These are phyloP conservation scores for Penicillium corylophilum DNA, from an alignment of 2,329 filamentous ascomycete species.

Conservation along the genomic window DNA sequence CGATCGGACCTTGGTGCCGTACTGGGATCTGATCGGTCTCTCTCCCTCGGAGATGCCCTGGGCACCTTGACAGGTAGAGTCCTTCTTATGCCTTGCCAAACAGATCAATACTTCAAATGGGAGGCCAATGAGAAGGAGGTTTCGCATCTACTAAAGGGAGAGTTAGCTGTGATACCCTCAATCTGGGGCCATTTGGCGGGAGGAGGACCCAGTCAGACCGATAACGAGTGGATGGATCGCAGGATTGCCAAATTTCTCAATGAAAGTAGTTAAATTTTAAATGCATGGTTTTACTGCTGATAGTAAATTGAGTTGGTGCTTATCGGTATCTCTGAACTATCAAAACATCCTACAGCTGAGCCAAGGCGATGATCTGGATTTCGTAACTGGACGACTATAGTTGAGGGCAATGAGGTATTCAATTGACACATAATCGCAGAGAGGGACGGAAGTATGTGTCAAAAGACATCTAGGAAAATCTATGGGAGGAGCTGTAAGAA, in stretches of 20 bases:
- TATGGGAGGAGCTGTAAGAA: too few species aligned
- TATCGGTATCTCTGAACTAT: neutral
- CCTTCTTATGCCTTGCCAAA: slow-evolving; percentile 38
- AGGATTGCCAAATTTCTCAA: slow-evolving; percentile 24
- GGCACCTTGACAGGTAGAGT: slow-evolving; percentile 25
- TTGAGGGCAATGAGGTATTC: too few species aligned
- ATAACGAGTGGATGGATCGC: slow-evolving; percentile 30
- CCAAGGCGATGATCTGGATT: too few species aligned
- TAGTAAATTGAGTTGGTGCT: neutral
- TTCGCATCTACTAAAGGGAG: slow-evolving; percentile 17
- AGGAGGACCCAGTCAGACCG: slow-evolving; percentile 25
- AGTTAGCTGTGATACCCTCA: slow-evolving; percentile 30
- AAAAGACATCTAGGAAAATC: too few species aligned
- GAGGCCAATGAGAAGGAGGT: slow-evolving; percentile 28
- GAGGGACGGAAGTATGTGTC: too few species aligned
- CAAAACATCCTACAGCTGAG: neutral
- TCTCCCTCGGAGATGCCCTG: slow-evolving; percentile 20
- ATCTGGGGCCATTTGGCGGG: slow-evolving; percentile 35
- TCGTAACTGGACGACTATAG: too few species aligned
- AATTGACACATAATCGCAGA: too few species aligned
- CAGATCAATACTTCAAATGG: slow-evolving; percentile 39
- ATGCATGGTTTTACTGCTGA: neutral
- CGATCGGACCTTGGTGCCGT: slow-evolving; percentile 37
- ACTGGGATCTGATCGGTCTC: slow-evolving; percentile 16
- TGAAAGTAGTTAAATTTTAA: neutral